These are phyloP conservation scores for Calocybe gangraenosa DNA, from an alignment of 768 basidiomycete species.

Conservation along the genomic window DNA sequence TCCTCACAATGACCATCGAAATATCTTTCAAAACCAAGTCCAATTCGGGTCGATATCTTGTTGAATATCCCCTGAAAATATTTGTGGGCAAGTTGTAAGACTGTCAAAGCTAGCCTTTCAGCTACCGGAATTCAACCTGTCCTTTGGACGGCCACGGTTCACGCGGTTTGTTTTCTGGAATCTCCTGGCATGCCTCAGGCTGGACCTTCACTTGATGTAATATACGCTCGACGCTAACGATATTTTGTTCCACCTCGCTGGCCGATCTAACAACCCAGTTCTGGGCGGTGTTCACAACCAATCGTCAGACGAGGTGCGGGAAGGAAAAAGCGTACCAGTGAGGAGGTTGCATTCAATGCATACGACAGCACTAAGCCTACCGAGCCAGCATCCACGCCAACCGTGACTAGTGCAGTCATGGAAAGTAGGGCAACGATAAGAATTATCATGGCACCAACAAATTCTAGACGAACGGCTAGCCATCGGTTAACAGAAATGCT, in stretches of 20 bases:
- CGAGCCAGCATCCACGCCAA: slow-evolving; percentile 79
- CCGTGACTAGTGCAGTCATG: slow-evolving; percentile 65
- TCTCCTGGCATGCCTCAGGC: slow-evolving; percentile 72
- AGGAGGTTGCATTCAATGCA: slow-evolving; percentile 78
- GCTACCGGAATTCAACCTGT: slow-evolving; percentile 66
- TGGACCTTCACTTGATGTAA: slow-evolving; percentile 72
- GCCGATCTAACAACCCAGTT: slow-evolving; percentile 71
- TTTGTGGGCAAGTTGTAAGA: slow-evolving; percentile 2
- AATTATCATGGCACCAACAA: slow-evolving; percentile 79
- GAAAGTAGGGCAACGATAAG: slow-evolving; percentile 66
- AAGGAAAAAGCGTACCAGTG: slow-evolving; percentile 48
- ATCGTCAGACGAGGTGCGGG: neutral
- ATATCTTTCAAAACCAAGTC: slow-evolving; percentile 79
- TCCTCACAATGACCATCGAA: slow-evolving; percentile 61
- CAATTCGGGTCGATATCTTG: slow-evolving; percentile 75
- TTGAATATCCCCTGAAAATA: slow-evolving; percentile 56
- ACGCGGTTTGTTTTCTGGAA: slow-evolving; percentile 52
- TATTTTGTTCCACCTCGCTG: slow-evolving; percentile 87
- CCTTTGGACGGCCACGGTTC: slow-evolving; percentile 73
- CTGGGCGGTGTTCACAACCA: slow-evolving; percentile 11
- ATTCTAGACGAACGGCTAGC: slow-evolving; percentile 81
- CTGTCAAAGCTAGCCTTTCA: slow-evolving; percentile 10
- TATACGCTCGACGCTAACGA: slow-evolving; percentile 87
- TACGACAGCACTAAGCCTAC: slow-evolving; percentile 87
- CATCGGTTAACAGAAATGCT: slow-evolving; percentile 77